Conservation (phyloP, 208 protist genomes). For the Leishmania guyanensis region DNA sequence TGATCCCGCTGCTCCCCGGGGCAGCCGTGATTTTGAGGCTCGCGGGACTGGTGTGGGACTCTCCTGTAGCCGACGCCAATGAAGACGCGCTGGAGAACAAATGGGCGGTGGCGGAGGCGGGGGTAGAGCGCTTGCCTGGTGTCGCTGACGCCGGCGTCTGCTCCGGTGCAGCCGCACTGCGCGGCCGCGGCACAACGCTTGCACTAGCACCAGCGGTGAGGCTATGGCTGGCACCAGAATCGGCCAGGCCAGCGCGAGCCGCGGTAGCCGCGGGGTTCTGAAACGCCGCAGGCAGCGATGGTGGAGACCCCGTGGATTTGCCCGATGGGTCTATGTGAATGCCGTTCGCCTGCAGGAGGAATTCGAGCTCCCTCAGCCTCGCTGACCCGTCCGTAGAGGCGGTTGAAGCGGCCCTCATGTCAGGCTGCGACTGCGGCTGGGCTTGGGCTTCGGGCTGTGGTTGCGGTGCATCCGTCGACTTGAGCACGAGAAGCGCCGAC, state of each 20-base stretch:
- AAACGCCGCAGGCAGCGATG: conserved; percentile 6
- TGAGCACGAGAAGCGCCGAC: conserved; percentile 70
- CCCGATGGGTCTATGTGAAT: conserved; percentile 15
- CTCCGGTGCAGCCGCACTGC: conserved; percentile 36
- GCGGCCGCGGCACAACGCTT: conserved; percentile 49
- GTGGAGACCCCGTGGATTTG: conserved; percentile 6
- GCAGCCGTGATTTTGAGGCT: conserved; percentile 38
- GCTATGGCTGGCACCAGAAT: conserved; percentile 9
- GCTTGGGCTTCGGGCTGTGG: conserved; percentile 25
- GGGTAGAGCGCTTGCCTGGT: conserved; percentile 19
- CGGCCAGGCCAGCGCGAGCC: background rate
- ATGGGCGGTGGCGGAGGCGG: conserved; percentile 38
- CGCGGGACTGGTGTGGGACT: conserved; percentile 4
- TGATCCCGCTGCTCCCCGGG: conserved; percentile 39
- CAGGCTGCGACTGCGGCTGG: conserved; percentile 47
- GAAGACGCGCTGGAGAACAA: conserved; percentile 24
- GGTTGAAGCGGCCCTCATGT: conserved; percentile 1
- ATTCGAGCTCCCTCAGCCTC: conserved; percentile 36
- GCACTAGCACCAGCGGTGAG: background rate
- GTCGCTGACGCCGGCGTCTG: conserved; percentile 1
- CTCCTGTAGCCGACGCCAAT: background rate
- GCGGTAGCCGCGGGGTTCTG: background rate
- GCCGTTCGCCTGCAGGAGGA: conserved; percentile 35
- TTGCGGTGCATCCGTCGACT: conserved; percentile 12
- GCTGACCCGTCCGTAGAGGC: conserved; percentile 18